A percentile compares a stretch with the other conserved stretches of the same genome.
These are phyloP conservation scores for Puya raimondii DNA, from an alignment of 176 grass and related monocot genomes.

Conservation along the genomic window DNA sequence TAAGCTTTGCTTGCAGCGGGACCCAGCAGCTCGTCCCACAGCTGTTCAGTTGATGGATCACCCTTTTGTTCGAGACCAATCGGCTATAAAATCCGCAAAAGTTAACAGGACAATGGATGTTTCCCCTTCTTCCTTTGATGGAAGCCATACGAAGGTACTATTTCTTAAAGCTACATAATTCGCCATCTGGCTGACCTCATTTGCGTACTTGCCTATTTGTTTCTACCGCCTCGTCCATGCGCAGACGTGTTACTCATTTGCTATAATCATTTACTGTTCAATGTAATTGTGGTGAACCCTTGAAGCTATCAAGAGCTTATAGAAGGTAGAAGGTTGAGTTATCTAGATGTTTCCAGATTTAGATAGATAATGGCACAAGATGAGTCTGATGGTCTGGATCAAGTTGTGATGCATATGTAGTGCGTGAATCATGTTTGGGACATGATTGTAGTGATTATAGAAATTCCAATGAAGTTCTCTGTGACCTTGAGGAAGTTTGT, in stretches of 20 bases:
- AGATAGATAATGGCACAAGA: not conserved
- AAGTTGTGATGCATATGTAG: not conserved
- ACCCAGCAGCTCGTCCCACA: conserved; percentile 56
- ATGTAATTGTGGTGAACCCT: not conserved
- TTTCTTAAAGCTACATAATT: conserved; percentile 3
- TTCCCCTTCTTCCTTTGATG: conserved; percentile 15
- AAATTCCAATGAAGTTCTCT: not conserved
- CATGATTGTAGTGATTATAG: not conserved
- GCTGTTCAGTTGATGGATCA: conserved; percentile 76
- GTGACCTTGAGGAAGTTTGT: not conserved
- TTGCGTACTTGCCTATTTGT: too few species aligned
- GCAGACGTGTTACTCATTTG: conserved; percentile 4
- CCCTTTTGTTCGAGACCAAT: conserved; percentile 80
- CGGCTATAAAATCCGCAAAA: conserved; percentile 41
- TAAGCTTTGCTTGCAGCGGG: conserved; percentile 61
- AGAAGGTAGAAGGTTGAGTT: not conserved
- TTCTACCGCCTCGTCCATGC: too few species aligned
- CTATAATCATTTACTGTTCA: not conserved
- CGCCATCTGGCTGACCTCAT: too few species aligned
- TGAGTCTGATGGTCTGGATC: not conserved
- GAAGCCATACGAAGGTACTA: conserved; percentile 29
- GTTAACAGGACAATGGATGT: conserved; percentile 28
- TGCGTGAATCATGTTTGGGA: not conserved
- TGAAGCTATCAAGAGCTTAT: not conserved
- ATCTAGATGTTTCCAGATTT: not conserved